phyloP scores from a whole-genome alignment of 192 early-diverging fungal species.

The Gamsiella multidivaricata region DNA sequence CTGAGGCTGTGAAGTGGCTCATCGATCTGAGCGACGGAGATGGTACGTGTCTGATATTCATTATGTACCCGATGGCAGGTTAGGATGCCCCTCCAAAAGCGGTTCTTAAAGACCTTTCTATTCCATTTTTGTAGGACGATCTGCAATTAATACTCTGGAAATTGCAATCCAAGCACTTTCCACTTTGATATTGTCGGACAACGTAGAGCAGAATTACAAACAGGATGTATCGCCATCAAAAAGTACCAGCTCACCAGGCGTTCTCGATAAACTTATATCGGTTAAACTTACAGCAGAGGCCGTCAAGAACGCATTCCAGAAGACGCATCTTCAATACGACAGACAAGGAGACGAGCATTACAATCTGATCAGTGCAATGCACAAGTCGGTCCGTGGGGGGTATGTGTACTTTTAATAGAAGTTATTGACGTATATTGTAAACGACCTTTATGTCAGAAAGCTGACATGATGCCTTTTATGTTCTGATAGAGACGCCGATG shows the following conservation, averaged over 20 bases:
- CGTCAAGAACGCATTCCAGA: constrained; percentile 78
- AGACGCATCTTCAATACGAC: constrained; percentile 86
- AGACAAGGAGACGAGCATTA: constrained; percentile 90
- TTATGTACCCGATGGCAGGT: too few species aligned
- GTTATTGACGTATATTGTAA: too few species aligned
- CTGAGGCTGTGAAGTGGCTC: constrained; percentile 62
- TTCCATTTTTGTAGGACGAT: constrained; percentile 58
- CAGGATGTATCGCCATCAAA: constrained; percentile 34
- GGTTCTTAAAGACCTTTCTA: background rate
- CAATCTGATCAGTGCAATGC: constrained; percentile 89
- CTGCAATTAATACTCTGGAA: constrained; percentile 75
- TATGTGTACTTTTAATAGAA: constrained; percentile 9
- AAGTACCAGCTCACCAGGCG: constrained; percentile 45
- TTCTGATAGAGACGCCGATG: constrained; percentile 71
- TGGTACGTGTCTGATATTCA: constrained; percentile 42
- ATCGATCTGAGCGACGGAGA: constrained; percentile 85
- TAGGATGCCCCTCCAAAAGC: too few species aligned
- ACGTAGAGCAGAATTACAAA: background rate
- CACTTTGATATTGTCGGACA: constrained; percentile 20
- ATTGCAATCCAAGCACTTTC: constrained; percentile 60
- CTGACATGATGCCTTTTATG: background rate
- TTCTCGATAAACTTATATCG: constrained; percentile 15
- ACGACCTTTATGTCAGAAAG: background rate
- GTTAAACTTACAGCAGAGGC: constrained; percentile 58
- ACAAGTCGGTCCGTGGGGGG: constrained; percentile 90